phyloP scores from a whole-genome alignment of 345 rosid genomes.

The Populus ilicifolia region DNA sequence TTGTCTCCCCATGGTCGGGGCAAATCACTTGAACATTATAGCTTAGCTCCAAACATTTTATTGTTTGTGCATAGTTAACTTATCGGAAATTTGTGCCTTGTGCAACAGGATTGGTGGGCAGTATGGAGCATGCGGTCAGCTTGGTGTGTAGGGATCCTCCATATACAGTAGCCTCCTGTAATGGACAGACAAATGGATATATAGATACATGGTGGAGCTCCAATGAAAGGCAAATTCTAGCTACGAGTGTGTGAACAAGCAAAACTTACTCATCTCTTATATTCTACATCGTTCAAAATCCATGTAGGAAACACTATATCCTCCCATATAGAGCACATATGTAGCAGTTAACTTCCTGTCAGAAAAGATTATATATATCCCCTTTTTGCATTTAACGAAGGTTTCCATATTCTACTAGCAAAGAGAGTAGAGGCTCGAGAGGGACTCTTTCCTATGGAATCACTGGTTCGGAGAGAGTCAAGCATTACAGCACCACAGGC shows the following conservation, averaged over 20 bases:
- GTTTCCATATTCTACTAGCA: conserved; percentile 12
- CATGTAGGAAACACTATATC: conserved; percentile 5
- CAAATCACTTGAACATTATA: conserved; percentile 10
- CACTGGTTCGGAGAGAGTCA: conserved; percentile 20
- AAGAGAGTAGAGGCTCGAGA: not conserved
- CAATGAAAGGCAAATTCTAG: conserved; percentile 1
- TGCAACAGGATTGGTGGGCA: not conserved
- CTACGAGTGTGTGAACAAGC: conserved; percentile 12
- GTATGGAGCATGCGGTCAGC: not conserved
- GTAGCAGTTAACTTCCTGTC: conserved; percentile 22
- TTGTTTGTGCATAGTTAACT: not conserved
- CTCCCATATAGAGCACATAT: conserved; percentile 33
- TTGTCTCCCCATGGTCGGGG: conserved; percentile 34
- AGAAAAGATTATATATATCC: conserved; percentile 6
- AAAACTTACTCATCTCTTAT: conserved; percentile 21
- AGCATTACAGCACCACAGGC: conserved; percentile 27
- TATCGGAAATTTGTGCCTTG: not conserved
- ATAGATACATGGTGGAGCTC: conserved; percentile 15
- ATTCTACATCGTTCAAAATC: not conserved
- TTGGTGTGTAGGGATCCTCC: not conserved
- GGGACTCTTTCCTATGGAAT: conserved; percentile 31
- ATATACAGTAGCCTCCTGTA: not conserved
- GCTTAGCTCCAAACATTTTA: not conserved
- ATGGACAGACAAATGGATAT: conserved; percentile 5
- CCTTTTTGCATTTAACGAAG: conserved; percentile 5